Evolutionary conservation across 169 alveolate species (phyloP).

Genomic region (Plasmodium vivax): DNA sequence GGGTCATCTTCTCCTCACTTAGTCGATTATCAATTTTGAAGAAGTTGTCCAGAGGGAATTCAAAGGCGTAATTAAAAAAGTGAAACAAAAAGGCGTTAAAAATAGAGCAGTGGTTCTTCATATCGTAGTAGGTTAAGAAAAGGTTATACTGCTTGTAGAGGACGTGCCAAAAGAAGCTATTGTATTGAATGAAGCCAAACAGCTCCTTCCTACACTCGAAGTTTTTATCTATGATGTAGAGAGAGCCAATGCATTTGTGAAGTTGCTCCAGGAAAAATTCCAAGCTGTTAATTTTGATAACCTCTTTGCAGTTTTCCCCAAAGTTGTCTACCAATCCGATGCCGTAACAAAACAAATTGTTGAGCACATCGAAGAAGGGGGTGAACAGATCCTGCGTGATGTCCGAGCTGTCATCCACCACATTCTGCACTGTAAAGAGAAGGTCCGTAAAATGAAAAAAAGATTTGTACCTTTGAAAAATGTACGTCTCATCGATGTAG

Average conservation of each 20-base stretch:
- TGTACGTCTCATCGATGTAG: constrained; percentile 38
- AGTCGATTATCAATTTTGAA: constrained; percentile 41
- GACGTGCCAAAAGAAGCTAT: constrained; percentile 41
- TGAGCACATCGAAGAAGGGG: constrained; percentile 40
- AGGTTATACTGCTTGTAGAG: constrained; percentile 62
- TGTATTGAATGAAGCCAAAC: constrained; percentile 52
- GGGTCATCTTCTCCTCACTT: neutral
- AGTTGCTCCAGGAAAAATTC: constrained; percentile 12
- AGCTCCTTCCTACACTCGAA: constrained; percentile 27
- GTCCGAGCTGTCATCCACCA: constrained; percentile 9
- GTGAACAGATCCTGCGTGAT: constrained; percentile 34
- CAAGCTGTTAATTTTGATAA: constrained; percentile 20
- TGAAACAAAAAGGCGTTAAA: constrained; percentile 37
- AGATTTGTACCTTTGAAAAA: constrained; percentile 26
- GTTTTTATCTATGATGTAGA: constrained; percentile 29
- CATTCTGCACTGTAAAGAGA: constrained; percentile 27
- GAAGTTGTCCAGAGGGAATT: constrained; percentile 71
- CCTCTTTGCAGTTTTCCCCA: constrained; percentile 10
- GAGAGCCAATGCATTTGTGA: constrained; percentile 35
- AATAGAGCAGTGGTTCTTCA: constrained; percentile 30
- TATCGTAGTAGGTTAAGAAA: constrained; percentile 63
- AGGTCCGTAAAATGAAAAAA: constrained; percentile 47
- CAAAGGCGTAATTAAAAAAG: constrained; percentile 62
- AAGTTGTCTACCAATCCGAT: constrained; percentile 37
- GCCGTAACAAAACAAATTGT: constrained; percentile 64